Percentiles rank a stretch among this genome's conserved stretches.
Evolutionary conservation across 768 basidiomycete species (phyloP).

Genomic region (Pulveroboletus sp.): DNA sequence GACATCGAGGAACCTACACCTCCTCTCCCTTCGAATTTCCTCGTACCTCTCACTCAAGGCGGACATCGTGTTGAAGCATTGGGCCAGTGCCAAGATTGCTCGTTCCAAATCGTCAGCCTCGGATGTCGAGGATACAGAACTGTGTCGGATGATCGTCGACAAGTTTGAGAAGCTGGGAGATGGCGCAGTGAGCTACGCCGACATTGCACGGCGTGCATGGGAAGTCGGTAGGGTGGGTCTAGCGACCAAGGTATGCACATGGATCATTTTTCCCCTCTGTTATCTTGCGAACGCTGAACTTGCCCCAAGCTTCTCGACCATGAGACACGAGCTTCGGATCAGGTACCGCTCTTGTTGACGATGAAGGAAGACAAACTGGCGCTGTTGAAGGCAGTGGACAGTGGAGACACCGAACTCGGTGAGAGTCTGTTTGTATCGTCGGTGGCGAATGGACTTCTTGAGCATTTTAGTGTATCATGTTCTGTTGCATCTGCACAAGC

Average conservation of each 20-base stretch:
- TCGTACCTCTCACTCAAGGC: constrained; percentile 78
- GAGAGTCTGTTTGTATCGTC: constrained; percentile 14
- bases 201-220: constrained; percentile 93
- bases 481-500: constrained; percentile 78
- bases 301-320: constrained; percentile 74
- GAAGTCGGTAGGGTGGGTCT: constrained; percentile 73
- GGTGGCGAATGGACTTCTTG: neutral
- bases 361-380: constrained; percentile 96
- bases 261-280: neutral
- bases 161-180: constrained; percentile 84
- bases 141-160: constrained; percentile 80
- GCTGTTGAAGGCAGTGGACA: constrained; percentile 84
- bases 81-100: constrained; percentile 91
- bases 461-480: constrained; percentile 78
- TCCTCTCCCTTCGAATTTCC: constrained; percentile 89
- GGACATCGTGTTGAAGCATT: constrained; percentile 86
- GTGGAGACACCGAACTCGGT: constrained; percentile 95
- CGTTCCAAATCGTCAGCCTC: constrained; percentile 61
- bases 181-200: constrained; percentile 83
- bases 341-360: constrained; percentile 84
- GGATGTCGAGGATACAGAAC: constrained; percentile 64
- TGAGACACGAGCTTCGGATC: constrained; percentile 83
- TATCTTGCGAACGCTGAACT: neutral
- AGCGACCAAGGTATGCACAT: constrained; percentile 69
- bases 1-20: constrained; percentile 82